Evolutionary conservation across 1,139 yeast genomes (phyloP), one percentile per base, ranked within the genome.

Genomic region (Pneumocystis oryctolagi): DNA sequence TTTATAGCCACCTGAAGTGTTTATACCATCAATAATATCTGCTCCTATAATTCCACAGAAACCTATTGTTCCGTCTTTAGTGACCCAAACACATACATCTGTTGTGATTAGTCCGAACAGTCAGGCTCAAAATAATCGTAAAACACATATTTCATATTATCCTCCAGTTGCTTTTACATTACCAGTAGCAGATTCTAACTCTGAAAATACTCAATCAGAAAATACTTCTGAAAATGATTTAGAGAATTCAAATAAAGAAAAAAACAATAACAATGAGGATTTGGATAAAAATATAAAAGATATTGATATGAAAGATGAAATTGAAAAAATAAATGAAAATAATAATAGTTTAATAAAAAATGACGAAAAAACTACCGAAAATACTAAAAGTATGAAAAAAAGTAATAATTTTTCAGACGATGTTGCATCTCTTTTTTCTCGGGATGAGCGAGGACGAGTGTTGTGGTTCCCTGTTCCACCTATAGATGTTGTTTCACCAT

Each of bases 401-500:
- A 47, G n/a, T 47, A 47, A 47, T 20, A 56, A 60, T 30, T 63
- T 68, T 58, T 65, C 67, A 25, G 62, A 61, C 16, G 67, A 66
- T 56, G 68, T 70, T 9, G 65, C 64, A 2, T 64, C 65, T 9
- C 60, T 65, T 28, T 65, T 65, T 40, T 63, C 66, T 58, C 61
- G 61, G 32, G 70, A 67, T 47, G 66, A 64, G 39, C 62, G 62
- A 32, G 70, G 69, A 14, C 66, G 65, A 34, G 61, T 69, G 5
- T 61, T 69, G 18, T 69, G 70, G 69, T 69, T 68, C 64, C 63
- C 69, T 60, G 70, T 67, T 53, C 71, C 71, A 18, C 71, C 71
- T n/a, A 64, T 64, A 20, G 71, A 69, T 40, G 57, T 63, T 12
- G 61, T 61, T 18, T 20, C 42, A 6, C 63, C 65, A 18, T 55